Evolutionary conservation across 805 yeast species (phyloP).

Genomic region (Kluyveromyces wickerhamii): DNA sequence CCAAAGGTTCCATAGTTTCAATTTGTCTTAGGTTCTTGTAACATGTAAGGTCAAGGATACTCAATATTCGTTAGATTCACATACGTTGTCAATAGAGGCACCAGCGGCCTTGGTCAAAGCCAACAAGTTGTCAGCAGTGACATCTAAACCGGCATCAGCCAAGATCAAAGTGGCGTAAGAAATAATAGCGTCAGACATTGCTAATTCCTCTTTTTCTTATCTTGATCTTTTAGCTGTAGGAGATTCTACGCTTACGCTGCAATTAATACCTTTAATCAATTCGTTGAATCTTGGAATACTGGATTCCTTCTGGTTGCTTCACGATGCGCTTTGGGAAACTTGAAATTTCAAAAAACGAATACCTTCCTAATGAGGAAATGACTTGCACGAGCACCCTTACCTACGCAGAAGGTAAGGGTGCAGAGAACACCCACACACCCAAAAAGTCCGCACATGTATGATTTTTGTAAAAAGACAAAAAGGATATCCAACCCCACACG

Average conservation of each 20-base stretch:
- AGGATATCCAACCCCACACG: too few relatives aligned
- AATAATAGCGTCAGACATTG: slow-evolving; percentile 90
- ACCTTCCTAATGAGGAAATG: too few relatives aligned
- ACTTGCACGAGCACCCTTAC: too few relatives aligned
- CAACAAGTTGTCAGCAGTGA: slow-evolving; percentile 73
- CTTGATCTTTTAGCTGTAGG: not conserved
- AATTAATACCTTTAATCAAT: too few relatives aligned
- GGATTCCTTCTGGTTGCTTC: too few relatives aligned
- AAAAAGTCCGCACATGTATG: not conserved
- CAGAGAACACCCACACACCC: not conserved
- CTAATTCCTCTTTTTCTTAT: slow-evolving; percentile 8
- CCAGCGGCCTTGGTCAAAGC: slow-evolving; percentile 73
- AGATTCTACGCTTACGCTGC: too few relatives aligned
- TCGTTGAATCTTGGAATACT: too few relatives aligned
- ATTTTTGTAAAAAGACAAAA: slow-evolving; percentile 2
- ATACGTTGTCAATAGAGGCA: slow-evolving; percentile 55
- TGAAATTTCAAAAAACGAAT: too few relatives aligned
- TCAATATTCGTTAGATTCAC: too few relatives aligned
- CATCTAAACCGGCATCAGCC: slow-evolving; percentile 95
- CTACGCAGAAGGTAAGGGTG: slow-evolving; percentile 1
- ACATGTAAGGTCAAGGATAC: too few relatives aligned
- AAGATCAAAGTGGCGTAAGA: slow-evolving; percentile 98
- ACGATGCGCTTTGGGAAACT: too few relatives aligned
- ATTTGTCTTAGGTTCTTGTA: not conserved
- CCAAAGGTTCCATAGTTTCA: not conserved